Conservation (phyloP, 306 rosid genomes). For the Fagus crenata region DNA sequence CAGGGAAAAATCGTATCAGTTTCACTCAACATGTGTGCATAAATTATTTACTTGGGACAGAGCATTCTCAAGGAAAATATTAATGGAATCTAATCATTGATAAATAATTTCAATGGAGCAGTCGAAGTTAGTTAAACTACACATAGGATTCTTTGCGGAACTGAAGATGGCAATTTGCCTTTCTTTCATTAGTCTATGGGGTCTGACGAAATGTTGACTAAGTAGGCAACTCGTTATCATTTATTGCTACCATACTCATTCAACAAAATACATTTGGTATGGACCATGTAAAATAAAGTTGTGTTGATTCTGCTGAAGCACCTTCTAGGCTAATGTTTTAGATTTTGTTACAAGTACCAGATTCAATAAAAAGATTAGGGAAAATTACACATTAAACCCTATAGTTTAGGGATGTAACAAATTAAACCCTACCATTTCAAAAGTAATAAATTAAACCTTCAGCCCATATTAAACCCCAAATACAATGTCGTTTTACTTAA, state of each 20-base stretch:
- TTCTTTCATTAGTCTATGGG: background rate
- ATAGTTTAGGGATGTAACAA: too few species aligned
- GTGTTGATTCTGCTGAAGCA: slow-evolving; percentile 5
- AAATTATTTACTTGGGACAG: background rate
- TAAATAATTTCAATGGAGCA: background rate
- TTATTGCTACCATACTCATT: background rate
- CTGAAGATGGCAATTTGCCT: background rate
- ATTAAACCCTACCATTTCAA: too few species aligned
- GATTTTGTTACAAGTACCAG: background rate
- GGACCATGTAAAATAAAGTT: slow-evolving; percentile 12
- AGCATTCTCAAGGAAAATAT: background rate
- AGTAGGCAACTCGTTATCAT: background rate
- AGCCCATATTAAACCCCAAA: too few species aligned
- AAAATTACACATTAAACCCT: too few species aligned
- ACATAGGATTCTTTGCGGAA: background rate
- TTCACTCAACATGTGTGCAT: too few species aligned
- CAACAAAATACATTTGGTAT: slow-evolving; percentile 7
- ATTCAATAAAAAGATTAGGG: background rate
- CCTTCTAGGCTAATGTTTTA: slow-evolving; percentile 5
- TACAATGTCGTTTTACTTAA: too few species aligned
- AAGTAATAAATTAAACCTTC: too few species aligned
- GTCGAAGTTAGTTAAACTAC: background rate
- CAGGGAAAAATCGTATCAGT: background rate
- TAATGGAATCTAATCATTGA: background rate
- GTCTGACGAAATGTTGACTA: slow-evolving; percentile 2